Conservation (phyloP, 768 basidiomycete species). For the Phanerodontia chrysosporium region DNA sequence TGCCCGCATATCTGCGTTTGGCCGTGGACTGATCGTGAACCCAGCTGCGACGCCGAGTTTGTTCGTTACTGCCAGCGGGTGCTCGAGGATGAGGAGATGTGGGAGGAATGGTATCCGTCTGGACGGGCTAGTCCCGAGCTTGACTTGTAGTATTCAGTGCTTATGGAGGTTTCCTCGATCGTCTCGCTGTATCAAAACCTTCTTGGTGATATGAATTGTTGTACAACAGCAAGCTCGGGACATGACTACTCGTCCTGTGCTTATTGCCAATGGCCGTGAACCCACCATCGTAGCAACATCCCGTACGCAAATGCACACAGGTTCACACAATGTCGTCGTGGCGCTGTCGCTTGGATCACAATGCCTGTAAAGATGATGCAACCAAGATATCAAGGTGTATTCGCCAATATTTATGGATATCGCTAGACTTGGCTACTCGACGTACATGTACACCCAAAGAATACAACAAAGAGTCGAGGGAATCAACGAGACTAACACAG, state of each 20-base stretch:
- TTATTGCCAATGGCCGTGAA: too few species aligned
- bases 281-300: too few species aligned
- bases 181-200: not conserved
- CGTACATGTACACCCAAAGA: too few species aligned
- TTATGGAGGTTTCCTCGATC: not conserved
- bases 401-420: too few species aligned
- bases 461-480: too few species aligned
- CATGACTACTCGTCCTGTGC: not conserved
- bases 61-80: not conserved
- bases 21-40: not conserved
- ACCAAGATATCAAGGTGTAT: too few species aligned
- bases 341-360: too few species aligned
- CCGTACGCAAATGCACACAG: too few species aligned
- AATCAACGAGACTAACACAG: too few species aligned
- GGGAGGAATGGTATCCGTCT: not conserved
- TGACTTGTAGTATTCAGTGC: not conserved
- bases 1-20: not conserved
- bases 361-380: too few species aligned
- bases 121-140: not conserved
- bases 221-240: not conserved
- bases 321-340: too few species aligned
- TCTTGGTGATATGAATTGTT: not conserved
- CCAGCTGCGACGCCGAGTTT: conserved; percentile 1
- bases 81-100: not conserved
- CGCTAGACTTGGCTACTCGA: too few species aligned